Evolutionary conservation across 805 yeast species (phyloP).

Genomic region (Metahyphopichia silvanorum): DNA sequence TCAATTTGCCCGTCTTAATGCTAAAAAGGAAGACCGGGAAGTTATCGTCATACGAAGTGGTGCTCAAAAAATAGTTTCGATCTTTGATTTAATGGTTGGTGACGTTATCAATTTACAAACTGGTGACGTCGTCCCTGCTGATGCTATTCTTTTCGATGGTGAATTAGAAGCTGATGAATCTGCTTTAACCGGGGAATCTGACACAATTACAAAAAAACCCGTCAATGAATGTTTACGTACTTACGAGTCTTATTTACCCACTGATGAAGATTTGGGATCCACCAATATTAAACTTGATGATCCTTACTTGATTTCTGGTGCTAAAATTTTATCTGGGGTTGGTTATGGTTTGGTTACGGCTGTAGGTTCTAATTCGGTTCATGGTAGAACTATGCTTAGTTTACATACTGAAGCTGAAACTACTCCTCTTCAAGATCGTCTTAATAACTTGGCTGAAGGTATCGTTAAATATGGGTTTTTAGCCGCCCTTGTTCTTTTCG

Average conservation of each 20-base stretch:
- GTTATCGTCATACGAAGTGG: conserved; percentile 76
- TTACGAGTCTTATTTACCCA: conserved; percentile 22
- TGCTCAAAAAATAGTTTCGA: conserved; percentile 61
- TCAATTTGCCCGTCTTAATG: conserved; percentile 84
- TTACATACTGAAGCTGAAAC: conserved; percentile 71
- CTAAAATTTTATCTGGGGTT: conserved; percentile 81
- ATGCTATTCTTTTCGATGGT: conserved; percentile 71
- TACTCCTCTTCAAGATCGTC: conserved; percentile 85
- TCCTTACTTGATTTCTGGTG: conserved; percentile 87
- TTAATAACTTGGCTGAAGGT: conserved; percentile 82
- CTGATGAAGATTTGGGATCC: conserved; percentile 39
- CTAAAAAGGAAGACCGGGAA: conserved; percentile 81
- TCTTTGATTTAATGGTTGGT: conserved; percentile 80
- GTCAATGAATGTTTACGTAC: conserved; percentile 41
- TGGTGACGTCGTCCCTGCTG: conserved; percentile 93
- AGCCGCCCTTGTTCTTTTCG: conserved; percentile 78
- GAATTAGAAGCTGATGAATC: conserved; percentile 87
- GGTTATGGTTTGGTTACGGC: conserved; percentile 87
- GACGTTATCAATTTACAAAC: conserved; percentile 82
- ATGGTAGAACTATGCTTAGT: conserved; percentile 88
- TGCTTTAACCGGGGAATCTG: conserved; percentile 90
- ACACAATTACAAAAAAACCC: conserved; percentile 68
- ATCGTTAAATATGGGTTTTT: conserved; percentile 92
- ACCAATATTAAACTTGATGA: conserved; percentile 50
- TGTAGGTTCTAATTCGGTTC: conserved; percentile 84